Conservation (phyloP, 2,329 filamentous ascomycete genomes). For the Fusarium armeniacum region DNA sequence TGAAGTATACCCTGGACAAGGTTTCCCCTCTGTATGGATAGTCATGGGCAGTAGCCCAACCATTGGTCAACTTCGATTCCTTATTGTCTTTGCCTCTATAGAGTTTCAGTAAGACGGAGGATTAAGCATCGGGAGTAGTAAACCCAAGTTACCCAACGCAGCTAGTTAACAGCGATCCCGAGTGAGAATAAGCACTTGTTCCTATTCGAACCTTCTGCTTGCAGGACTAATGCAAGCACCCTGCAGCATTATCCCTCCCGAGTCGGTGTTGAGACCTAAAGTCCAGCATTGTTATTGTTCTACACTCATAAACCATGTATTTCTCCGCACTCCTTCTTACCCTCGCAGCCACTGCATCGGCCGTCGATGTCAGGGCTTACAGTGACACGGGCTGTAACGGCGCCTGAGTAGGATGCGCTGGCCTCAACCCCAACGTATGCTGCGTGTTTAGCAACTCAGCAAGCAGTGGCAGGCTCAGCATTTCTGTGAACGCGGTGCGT, state of each 20-base stretch:
- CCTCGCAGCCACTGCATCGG: background rate
- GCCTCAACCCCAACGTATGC: background rate
- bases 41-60: too few relatives aligned
- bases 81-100: background rate
- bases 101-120: background rate
- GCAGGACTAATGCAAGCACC: background rate
- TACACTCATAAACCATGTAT: background rate
- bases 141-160: background rate
- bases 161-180: background rate
- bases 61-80: too few relatives aligned
- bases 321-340: background rate
- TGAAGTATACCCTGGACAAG: too few relatives aligned
- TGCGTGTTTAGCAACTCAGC: background rate
- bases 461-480: background rate
- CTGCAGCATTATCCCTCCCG: background rate
- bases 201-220: background rate
- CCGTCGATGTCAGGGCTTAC: background rate
- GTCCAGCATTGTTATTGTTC: background rate
- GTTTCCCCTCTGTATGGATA: too few relatives aligned
- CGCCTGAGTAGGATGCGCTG: background rate
- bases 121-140: background rate
- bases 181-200: background rate
- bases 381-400: rapidly evolving
- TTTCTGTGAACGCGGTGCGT: background rate
- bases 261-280: background rate